Evolutionary conservation across 1,284 basidiomycete species (phyloP), one percentile per base, ranked within the genome.

Genomic region (Ustilago cynodontis): DNA sequence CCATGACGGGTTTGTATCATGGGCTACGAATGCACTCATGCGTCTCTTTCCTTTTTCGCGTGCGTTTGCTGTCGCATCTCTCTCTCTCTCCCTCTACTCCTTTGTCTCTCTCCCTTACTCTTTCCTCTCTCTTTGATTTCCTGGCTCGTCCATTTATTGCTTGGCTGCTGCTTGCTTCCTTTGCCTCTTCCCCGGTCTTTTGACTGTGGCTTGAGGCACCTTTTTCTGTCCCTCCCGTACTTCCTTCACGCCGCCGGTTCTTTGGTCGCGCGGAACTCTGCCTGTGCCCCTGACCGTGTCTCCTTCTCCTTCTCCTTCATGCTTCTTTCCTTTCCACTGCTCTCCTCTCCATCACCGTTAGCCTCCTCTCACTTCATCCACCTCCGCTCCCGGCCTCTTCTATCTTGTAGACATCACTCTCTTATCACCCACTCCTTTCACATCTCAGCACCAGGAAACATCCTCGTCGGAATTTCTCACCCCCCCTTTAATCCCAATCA

Each of bases 191-290:
- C 31, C 11, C 31, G 31, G 22, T 49, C 45, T 49, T 26, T 28
- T 49, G 24, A 16, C 35, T 37, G 35, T 37, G 35, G 14, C 14
- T 37, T 37, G 35, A 28, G 35, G 41, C 41, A 16, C 43, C 41
- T 47, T 24, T 28, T 22, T 47, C n/a, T 22, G 7, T 45, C 43
- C 22, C 43, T 45, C 43, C 43, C 22, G 43, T 45, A 11, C 22
- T 45, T 22, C 43, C 43, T 56, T 24, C 39, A 37, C 57, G 57
- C 57, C 57, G 45, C 47, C 49, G 49, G 49, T 29, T 16, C 24
- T 29, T n/a, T 14, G 24, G 28, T 22, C 24, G 29, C 22, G 43
- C 43, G 18, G 11, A 5, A 59, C 57, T 29, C 39, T 59, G 47
- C 57, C 57, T 41, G 33, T 59, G 57, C 47, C 33, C 57, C n/a